phyloP scores from a whole-genome alignment of 441 rosid species.

The Pelargonium fulgidum region DNA sequence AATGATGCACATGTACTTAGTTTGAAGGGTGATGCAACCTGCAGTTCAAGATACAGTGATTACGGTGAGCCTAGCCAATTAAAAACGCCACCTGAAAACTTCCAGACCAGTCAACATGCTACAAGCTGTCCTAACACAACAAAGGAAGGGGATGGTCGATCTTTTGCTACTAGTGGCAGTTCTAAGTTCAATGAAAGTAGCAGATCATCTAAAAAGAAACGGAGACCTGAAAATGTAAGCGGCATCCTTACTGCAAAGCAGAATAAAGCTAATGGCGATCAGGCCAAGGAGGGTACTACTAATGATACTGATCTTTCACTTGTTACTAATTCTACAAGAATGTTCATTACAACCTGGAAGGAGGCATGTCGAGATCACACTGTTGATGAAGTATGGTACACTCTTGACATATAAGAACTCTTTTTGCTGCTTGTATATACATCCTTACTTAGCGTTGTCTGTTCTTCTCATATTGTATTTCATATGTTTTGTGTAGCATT shows the following conservation, averaged over 20 bases:
- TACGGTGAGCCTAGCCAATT: neutral
- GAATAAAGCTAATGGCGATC: slow-evolving; percentile 28
- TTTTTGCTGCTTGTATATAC: neutral
- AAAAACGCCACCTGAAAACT: neutral
- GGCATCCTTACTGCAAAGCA: slow-evolving; percentile 31
- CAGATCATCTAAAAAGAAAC: slow-evolving; percentile 36
- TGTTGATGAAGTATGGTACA: slow-evolving; percentile 40
- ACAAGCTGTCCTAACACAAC: neutral
- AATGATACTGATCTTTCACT: slow-evolving; percentile 45
- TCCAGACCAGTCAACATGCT: neutral
- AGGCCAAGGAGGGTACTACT: slow-evolving; percentile 21
- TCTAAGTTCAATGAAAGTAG: slow-evolving; percentile 16
- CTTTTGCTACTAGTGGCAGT: slow-evolving; percentile 28
- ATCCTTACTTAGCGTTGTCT: neutral
- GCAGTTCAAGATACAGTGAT: neutral
- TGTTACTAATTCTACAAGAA: slow-evolving; percentile 37
- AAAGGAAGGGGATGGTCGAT: slow-evolving; percentile 24
- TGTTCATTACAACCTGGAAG: slow-evolving; percentile 83
- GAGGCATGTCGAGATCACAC: slow-evolving; percentile 59
- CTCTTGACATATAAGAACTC: neutral
- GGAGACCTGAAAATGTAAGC: slow-evolving; percentile 38
- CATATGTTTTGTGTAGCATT: neutral
- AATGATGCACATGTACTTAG: slow-evolving; percentile 43
- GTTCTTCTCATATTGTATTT: neutral
- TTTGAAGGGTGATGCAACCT: slow-evolving; percentile 29